Evolutionary conservation across 192 early-diverging fungal species (phyloP).

Genomic region (Thamnidium elegans): DNA sequence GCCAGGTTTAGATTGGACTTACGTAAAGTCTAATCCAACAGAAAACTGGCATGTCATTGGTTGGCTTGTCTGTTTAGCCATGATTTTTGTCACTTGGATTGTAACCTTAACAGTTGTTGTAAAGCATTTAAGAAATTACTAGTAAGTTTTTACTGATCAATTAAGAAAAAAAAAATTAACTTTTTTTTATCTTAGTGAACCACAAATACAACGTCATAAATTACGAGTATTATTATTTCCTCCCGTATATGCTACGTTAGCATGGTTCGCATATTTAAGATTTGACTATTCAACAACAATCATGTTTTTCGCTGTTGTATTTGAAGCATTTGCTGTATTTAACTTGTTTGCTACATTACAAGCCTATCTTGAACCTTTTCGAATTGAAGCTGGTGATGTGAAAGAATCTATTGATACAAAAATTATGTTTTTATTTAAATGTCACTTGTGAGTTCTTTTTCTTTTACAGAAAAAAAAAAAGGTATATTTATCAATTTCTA

Average conservation of each 20-base stretch:
- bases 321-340: slow-evolving; percentile 39
- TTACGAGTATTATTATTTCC: slow-evolving; percentile 33
- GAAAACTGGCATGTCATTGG: slow-evolving; percentile 31
- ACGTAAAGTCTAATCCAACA: not conserved
- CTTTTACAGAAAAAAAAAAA: not conserved
- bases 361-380: slow-evolving; percentile 32
- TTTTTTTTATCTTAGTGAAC: slow-evolving; percentile 18
- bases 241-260: slow-evolving; percentile 32
- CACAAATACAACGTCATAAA: slow-evolving; percentile 38
- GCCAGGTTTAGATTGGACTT: not conserved
- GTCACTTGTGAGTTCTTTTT: slow-evolving; percentile 27
- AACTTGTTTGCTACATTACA: slow-evolving; percentile 34
- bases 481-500: slow-evolving; percentile 3
- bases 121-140: slow-evolving; percentile 30
- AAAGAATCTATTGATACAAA: slow-evolving; percentile 28
- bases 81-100: slow-evolving; percentile 27
- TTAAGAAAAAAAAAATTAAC: slow-evolving; percentile 17
- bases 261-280: slow-evolving; percentile 30
- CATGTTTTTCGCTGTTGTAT: slow-evolving; percentile 34
- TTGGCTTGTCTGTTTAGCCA: slow-evolving; percentile 25
- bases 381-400: slow-evolving; percentile 20
- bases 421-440: slow-evolving; percentile 26
- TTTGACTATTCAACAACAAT: slow-evolving; percentile 31
- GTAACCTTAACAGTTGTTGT: slow-evolving; percentile 9
- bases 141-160: slow-evolving; percentile 23